These are phyloP conservation scores for Leccinum ochraceum DNA, from an alignment of 768 basidiomycete genomes.

Conservation along the genomic window DNA sequence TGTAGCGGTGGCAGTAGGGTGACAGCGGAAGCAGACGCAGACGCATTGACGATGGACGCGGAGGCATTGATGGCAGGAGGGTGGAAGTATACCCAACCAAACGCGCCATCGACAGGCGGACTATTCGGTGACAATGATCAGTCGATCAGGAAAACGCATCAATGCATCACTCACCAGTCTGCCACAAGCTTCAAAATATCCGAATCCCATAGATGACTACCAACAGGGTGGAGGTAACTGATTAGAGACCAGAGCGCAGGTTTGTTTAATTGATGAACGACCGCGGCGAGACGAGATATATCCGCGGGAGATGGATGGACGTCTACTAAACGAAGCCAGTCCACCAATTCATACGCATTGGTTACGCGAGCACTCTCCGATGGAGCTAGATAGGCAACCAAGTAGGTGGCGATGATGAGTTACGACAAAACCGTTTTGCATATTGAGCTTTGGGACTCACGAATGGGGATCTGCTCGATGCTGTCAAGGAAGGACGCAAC, in stretches of 20 bases:
- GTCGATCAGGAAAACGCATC: not conserved
- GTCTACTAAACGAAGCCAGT: slow-evolving; percentile 57
- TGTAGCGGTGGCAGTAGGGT: too few relatives aligned
- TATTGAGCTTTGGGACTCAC: slow-evolving; percentile 39
- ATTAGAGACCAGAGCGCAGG: slow-evolving; percentile 46
- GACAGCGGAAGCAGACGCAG: too few relatives aligned
- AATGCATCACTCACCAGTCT: slow-evolving; percentile 28
- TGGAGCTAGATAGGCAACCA: slow-evolving; percentile 35
- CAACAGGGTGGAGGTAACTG: slow-evolving; percentile 44
- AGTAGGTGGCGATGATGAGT: not conserved
- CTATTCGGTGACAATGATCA: slow-evolving; percentile 9
- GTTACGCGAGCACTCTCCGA: slow-evolving; percentile 35
- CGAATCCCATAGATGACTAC: slow-evolving; percentile 44
- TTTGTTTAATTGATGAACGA: slow-evolving; percentile 44
- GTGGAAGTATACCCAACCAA: slow-evolving; percentile 49
- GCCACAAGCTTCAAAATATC: slow-evolving; percentile 15
- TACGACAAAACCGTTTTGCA: not conserved
- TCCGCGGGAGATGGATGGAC: slow-evolving; percentile 36
- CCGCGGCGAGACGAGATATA: slow-evolving; percentile 41
- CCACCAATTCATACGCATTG: slow-evolving; percentile 59
- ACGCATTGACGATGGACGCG: too few relatives aligned
- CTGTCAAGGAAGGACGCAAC: slow-evolving; percentile 46
- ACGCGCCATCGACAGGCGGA: slow-evolving; percentile 26
- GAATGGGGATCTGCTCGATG: slow-evolving; percentile 43
- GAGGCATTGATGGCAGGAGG: too few relatives aligned